phyloP scores from a whole-genome alignment of 805 yeast species.

The Candida incommunis region DNA sequence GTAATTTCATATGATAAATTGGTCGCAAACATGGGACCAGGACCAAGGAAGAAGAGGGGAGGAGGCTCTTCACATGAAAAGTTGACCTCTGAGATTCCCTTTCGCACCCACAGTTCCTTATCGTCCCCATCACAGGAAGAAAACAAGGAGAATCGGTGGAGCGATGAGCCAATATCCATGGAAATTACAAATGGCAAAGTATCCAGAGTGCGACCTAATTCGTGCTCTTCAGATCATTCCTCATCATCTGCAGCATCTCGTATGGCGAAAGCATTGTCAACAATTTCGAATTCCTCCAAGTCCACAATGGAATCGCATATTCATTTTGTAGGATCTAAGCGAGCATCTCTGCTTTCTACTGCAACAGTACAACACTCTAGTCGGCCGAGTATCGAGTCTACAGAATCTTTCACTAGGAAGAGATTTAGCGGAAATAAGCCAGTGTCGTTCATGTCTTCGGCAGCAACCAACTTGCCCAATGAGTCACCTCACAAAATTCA shows the following conservation, averaged over 20 bases:
- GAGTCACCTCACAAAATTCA: too few species aligned
- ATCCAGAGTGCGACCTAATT: not conserved
- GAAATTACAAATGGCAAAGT: too few species aligned
- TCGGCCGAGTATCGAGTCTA: not conserved
- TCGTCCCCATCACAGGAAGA: too few species aligned
- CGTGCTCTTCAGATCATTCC: not conserved
- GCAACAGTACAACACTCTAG: not conserved
- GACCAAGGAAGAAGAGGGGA: not conserved
- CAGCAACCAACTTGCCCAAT: too few species aligned
- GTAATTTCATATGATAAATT: too few species aligned
- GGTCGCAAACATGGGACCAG: too few species aligned
- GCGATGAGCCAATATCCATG: too few species aligned
- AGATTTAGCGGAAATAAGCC: too few species aligned
- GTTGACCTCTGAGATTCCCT: too few species aligned
- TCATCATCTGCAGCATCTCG: not conserved
- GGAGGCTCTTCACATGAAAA: not conserved
- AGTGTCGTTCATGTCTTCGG: too few species aligned
- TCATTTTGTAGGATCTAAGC: not conserved
- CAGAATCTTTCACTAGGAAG: too few species aligned
- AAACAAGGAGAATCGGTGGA: not conserved
- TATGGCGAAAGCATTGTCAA: not conserved
- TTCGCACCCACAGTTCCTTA: too few species aligned
- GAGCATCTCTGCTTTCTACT: not conserved
- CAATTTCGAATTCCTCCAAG: not conserved
- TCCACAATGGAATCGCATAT: not conserved